Evolutionary conservation across 2,329 filamentous ascomycete species (phyloP).

Genomic region (Sordariomycetes sp.): DNA sequence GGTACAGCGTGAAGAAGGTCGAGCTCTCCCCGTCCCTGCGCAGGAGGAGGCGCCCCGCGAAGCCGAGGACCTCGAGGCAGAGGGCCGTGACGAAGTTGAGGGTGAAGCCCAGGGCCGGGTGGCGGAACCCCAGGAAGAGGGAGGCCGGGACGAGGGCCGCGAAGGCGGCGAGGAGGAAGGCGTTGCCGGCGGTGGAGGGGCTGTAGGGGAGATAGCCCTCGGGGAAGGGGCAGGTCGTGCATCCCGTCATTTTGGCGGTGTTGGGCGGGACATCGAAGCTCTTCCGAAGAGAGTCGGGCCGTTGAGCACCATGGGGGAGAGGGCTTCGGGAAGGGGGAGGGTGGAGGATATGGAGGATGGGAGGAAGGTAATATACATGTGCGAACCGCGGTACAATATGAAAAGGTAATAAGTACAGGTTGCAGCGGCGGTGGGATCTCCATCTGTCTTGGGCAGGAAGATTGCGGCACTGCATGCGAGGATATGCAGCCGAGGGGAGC

Average conservation of each 20-base stretch:
- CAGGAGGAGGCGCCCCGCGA: conserved; percentile 33
- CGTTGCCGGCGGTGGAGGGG: conserved; percentile 27
- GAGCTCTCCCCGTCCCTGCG: conserved; percentile 19
- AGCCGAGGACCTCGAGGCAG: conserved; percentile 32
- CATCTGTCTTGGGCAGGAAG: neutral
- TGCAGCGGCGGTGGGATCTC: neutral
- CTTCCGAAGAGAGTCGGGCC: neutral
- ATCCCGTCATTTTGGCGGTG: conserved; percentile 20
- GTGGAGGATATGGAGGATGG: neutral
- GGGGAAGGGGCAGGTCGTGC: conserved; percentile 22
- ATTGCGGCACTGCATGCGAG: neutral
- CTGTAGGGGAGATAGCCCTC: conserved; percentile 25
- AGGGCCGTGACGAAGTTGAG: conserved; percentile 27
- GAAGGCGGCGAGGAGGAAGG: conserved; percentile 27
- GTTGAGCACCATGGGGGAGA: neutral
- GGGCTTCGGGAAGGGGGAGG: neutral
- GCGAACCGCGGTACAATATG: neutral
- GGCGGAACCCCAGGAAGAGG: conserved; percentile 25
- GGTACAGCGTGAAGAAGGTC: conserved; percentile 28
- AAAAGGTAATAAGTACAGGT: neutral
- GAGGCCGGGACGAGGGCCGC: conserved; percentile 25
- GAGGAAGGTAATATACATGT: neutral
- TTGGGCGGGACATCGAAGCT: neutral
- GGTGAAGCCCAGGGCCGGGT: conserved; percentile 28
- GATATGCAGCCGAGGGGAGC: neutral